Evolutionary conservation across 345 rosid genomes (phyloP).

Genomic region (Orychophragmus violaceus): DNA sequence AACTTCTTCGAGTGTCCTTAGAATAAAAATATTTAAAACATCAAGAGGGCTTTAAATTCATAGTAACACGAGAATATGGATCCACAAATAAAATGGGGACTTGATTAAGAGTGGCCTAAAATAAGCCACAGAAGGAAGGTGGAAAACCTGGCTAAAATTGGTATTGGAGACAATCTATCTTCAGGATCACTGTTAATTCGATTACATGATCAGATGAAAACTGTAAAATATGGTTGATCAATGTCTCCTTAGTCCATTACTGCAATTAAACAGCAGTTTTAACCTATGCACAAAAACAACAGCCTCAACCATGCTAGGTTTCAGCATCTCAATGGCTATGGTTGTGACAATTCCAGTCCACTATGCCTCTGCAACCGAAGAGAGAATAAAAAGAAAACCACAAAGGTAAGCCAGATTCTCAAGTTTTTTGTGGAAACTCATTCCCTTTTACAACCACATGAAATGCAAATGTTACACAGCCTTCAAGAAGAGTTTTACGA

Average conservation of each 20-base stretch:
- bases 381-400: conserved; percentile 4
- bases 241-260: neutral
- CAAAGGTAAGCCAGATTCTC: neutral
- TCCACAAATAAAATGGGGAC: neutral
- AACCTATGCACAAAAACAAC: conserved; percentile 97
- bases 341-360: conserved; percentile 98
- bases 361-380: conserved; percentile 69
- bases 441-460: neutral
- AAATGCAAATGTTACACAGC: neutral
- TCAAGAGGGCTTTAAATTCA: neutral
- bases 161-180: conserved; percentile 85
- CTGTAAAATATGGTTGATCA: neutral
- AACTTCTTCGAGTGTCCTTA: conserved; percentile 92
- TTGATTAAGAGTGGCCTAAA: no score
- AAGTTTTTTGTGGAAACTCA: neutral
- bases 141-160: conserved; percentile 77
- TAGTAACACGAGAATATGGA: neutral
- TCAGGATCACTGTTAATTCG: conserved; percentile 65
- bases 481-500: neutral
- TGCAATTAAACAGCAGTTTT: neutral
- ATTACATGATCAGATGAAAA: neutral
- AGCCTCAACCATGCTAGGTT: conserved; percentile 83
- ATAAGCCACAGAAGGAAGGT: no score
- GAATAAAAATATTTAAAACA: conserved; percentile 6
- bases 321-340: conserved; percentile 90